Percentiles rank a stretch among this genome's conserved stretches.
These are phyloP conservation scores for Pholiota conissans DNA, from an alignment of 768 basidiomycete species.

Conservation along the genomic window DNA sequence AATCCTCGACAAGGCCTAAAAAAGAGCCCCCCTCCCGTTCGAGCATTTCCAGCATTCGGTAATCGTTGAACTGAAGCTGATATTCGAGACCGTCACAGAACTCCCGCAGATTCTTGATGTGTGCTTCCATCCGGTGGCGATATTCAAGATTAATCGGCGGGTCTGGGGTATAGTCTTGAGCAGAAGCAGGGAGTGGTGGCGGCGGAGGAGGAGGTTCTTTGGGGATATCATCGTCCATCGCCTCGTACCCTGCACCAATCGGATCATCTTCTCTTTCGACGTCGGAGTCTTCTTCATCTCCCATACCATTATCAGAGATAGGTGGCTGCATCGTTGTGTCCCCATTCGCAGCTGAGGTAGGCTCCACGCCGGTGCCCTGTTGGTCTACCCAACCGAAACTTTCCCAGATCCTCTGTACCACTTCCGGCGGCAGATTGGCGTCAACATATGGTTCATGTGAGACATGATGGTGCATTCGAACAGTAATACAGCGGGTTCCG, in stretches of 20 bases:
- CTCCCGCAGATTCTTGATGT: slow-evolving; percentile 42
- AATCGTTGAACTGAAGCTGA: slow-evolving; percentile 46
- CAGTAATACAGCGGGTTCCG: slow-evolving; percentile 30
- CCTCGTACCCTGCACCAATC: not conserved
- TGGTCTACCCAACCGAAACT: slow-evolving; percentile 25
- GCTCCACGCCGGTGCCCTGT: not conserved
- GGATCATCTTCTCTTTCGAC: not conserved
- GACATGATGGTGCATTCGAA: slow-evolving; percentile 45
- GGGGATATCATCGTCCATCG: slow-evolving; percentile 3
- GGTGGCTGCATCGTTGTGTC: not conserved
- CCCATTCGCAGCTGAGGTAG: not conserved
- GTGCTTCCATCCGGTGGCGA: slow-evolving; percentile 38
- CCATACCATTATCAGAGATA: slow-evolving; percentile 2
- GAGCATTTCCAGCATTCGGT: slow-evolving; percentile 40
- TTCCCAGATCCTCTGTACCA: slow-evolving; percentile 34
- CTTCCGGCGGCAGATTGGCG: slow-evolving; percentile 35
- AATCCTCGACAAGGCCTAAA: slow-evolving; percentile 36
- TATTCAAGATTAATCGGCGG: slow-evolving; percentile 22
- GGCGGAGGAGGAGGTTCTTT: slow-evolving; percentile 2
- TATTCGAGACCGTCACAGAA: slow-evolving; percentile 48
- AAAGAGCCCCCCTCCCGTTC: slow-evolving; percentile 42
- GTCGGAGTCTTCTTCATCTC: slow-evolving; percentile 13
- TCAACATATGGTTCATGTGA: slow-evolving; percentile 45
- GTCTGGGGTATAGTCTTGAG: slow-evolving; percentile 14
- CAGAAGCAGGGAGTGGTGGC: slow-evolving; percentile 1